Evolutionary conservation across 192 early-diverging fungal species (phyloP).

Genomic region (Coemansia sp.): DNA sequence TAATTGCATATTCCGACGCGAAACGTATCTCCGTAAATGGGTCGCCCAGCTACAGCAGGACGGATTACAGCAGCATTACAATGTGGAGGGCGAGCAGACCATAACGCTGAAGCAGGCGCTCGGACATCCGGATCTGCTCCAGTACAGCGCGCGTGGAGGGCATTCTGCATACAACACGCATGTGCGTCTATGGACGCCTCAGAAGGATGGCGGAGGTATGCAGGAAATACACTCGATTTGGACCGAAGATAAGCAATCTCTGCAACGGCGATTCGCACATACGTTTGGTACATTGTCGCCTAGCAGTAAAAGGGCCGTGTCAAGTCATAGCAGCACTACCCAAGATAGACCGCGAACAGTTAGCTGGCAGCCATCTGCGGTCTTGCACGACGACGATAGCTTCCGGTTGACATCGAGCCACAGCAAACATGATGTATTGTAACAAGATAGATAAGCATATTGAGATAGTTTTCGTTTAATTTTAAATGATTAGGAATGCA

Average conservation of each 20-base stretch:
- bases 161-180: not conserved
- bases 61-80: conserved; percentile 25
- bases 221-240: not conserved
- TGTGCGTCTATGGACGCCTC: not conserved
- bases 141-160: not conserved
- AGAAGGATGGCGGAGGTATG: not conserved
- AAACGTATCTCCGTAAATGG: conserved; percentile 24
- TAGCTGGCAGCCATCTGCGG: not conserved
- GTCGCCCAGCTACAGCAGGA: conserved; percentile 16
- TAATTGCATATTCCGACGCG: conserved; percentile 22
- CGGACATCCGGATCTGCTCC: not conserved
- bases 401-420: conserved; percentile 3
- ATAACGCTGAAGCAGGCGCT: not conserved
- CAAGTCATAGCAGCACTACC: not conserved
- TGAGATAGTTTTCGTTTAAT: too few species aligned
- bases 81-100: conserved; percentile 3
- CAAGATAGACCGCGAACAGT: not conserved
- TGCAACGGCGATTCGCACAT: conserved; percentile 1
- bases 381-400: not conserved
- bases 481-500: too few species aligned
- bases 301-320: not conserved
- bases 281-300: not conserved
- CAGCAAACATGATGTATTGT: not conserved
- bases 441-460: not conserved
- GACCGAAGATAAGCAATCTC: not conserved